Percentiles rank a stretch among this genome's conserved stretches.
Conservation (phyloP, 2,329 filamentous ascomycete species). For the Trichoderma simmonsii region DNA sequence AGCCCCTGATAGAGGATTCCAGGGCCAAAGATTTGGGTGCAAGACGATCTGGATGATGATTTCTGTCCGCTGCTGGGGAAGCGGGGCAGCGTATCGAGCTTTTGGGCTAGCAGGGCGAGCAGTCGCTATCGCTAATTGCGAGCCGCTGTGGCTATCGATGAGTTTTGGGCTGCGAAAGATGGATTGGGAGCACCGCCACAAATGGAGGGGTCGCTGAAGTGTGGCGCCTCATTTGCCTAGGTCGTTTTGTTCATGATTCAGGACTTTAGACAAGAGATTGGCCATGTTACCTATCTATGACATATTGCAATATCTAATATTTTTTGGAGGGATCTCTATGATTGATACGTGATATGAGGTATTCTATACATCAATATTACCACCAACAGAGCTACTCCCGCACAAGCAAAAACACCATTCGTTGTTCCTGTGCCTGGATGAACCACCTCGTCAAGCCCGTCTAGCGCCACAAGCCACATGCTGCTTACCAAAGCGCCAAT, state of each 20-base stretch:
- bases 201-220: conserved; percentile 13
- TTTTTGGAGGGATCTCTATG: not conserved
- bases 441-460: not conserved
- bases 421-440: not conserved
- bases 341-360: not conserved
- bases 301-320: not conserved
- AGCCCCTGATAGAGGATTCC: conserved; percentile 10
- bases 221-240: not conserved
- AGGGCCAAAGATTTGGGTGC: not conserved
- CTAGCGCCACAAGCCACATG: not conserved
- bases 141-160: not conserved
- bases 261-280: not conserved
- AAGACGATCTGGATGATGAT: conserved; percentile 1
- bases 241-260: not conserved
- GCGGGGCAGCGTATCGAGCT: conserved; percentile 5
- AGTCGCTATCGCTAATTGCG: not conserved
- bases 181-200: conserved; percentile 7
- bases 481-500: not conserved
- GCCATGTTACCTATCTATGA: not conserved
- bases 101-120: not conserved
- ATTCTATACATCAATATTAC: not conserved
- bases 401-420: not conserved
- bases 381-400: not conserved
- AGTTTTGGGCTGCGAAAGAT: not conserved
- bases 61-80: conserved; percentile 16